Evolutionary conservation across 805 yeast genomes (phyloP).

Genomic region (Maudiozyma barnettii): DNA sequence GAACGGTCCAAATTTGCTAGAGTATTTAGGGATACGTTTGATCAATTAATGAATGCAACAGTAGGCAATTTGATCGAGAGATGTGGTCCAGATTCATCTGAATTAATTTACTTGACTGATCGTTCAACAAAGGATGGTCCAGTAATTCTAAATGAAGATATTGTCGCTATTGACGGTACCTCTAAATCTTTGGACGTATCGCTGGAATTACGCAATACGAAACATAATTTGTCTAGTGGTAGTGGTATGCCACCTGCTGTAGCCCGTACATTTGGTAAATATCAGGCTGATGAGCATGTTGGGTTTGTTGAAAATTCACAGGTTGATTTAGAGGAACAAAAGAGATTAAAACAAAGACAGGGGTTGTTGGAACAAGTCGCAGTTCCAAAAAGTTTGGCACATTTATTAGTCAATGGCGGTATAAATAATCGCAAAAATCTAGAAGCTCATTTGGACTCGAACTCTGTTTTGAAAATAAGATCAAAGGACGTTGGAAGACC

Average conservation of each 20-base stretch:
- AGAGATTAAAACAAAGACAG: conserved; percentile 38
- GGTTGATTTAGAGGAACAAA: conserved; percentile 36
- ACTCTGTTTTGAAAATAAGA: neutral
- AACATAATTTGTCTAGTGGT: neutral
- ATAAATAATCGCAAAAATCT: neutral
- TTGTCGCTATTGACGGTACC: neutral
- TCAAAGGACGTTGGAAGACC: neutral
- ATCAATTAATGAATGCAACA: conserved; percentile 55
- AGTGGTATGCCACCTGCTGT: conserved; percentile 59
- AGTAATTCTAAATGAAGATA: neutral
- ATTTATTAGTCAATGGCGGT: conserved; percentile 31
- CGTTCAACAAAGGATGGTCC: neutral
- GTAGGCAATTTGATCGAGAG: conserved; percentile 51
- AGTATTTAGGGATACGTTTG: conserved; percentile 57
- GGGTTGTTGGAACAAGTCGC: conserved; percentile 43
- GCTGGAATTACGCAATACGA: neutral
- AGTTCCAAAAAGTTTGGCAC: conserved; percentile 46
- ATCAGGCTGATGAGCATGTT: conserved; percentile 25
- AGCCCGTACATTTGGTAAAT: conserved; percentile 34
- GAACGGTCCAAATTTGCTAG: conserved; percentile 55
- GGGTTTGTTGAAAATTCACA: conserved; percentile 33
- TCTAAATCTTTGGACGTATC: neutral
- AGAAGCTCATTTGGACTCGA: neutral
- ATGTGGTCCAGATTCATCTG: conserved; percentile 55
- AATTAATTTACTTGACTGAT: conserved; percentile 35